Conservation (phyloP, 139 green algal genomes). For the Chlamydomonas sp. region DNA sequence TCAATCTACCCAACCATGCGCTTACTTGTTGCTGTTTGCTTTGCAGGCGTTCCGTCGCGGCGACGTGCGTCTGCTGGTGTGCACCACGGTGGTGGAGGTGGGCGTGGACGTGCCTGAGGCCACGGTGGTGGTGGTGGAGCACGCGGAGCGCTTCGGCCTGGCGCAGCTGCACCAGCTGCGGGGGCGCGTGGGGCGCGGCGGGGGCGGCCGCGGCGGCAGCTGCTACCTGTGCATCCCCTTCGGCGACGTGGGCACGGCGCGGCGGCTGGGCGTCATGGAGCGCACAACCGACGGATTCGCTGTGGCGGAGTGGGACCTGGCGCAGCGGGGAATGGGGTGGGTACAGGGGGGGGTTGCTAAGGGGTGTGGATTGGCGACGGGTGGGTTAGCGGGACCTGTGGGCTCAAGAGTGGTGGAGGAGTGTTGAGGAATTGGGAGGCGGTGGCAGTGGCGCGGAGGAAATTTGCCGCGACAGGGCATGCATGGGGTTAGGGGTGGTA, state of each 20-base stretch:
- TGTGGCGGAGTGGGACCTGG: slow-evolving; percentile 34
- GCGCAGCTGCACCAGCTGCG: slow-evolving; percentile 96
- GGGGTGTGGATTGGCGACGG: too few relatives aligned
- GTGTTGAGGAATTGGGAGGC: too few relatives aligned
- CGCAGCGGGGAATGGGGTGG: slow-evolving; percentile 15
- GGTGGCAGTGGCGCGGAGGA: not conserved
- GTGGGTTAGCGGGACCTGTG: too few relatives aligned
- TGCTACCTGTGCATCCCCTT: slow-evolving; percentile 25
- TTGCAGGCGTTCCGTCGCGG: slow-evolving; percentile 70
- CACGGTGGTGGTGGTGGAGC: slow-evolving; percentile 92
- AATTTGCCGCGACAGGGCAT: not conserved
- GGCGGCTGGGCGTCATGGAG: slow-evolving; percentile 33
- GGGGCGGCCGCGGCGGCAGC: not conserved
- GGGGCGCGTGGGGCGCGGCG: slow-evolving; percentile 81
- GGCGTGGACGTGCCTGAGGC: slow-evolving; percentile 93
- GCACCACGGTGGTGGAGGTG: slow-evolving; percentile 92
- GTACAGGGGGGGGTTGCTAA: too few relatives aligned
- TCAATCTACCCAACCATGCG: too few relatives aligned
- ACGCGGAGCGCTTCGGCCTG: slow-evolving; percentile 94
- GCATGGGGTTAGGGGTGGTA: too few relatives aligned
- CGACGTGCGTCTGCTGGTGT: slow-evolving; percentile 77
- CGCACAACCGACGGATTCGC: slow-evolving; percentile 4
- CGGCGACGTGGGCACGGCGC: not conserved
- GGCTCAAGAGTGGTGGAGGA: too few relatives aligned
- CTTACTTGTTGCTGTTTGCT: too few relatives aligned